phyloP scores from a whole-genome alignment of 2,329 filamentous ascomycete species.

The Bipolaris bicolor region DNA sequence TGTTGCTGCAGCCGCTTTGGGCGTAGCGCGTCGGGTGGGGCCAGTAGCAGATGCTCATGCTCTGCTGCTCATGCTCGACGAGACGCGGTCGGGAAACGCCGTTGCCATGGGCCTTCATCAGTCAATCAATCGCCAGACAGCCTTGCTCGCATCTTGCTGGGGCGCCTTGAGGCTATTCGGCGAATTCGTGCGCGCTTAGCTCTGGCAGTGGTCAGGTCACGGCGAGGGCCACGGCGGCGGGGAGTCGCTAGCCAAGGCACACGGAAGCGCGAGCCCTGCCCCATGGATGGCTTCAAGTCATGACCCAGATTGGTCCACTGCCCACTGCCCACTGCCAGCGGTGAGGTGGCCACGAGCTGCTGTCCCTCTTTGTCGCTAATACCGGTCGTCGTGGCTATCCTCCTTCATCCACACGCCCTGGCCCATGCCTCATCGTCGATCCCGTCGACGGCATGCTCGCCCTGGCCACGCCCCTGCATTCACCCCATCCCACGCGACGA shows the following conservation, averaged over 20 bases:
- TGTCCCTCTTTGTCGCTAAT: neutral
- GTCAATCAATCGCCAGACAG: neutral
- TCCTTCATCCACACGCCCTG: too few relatives aligned
- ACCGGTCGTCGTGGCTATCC: too few relatives aligned
- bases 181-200: neutral
- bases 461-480: slow-evolving; percentile 14
- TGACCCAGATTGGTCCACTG: neutral
- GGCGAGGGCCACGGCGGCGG: neutral
- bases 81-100: slow-evolving; percentile 1
- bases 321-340: neutral
- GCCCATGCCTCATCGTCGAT: slow-evolving; percentile 12
- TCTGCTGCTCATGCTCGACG: neutral
- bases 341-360: slow-evolving; percentile 5
- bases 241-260: too few relatives aligned
- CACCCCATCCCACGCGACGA: neutral
- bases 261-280: slow-evolving; percentile 8
- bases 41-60: neutral
- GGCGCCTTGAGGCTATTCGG: neutral
- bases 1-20: slow-evolving; percentile 6
- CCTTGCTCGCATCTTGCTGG: neutral
- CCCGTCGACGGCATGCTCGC: neutral
- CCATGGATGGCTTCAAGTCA: neutral
- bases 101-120: neutral
- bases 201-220: neutral
- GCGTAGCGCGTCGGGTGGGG: neutral